Conservation (phyloP, 108 stramenopile species). For the Conticribra guillardii region DNA sequence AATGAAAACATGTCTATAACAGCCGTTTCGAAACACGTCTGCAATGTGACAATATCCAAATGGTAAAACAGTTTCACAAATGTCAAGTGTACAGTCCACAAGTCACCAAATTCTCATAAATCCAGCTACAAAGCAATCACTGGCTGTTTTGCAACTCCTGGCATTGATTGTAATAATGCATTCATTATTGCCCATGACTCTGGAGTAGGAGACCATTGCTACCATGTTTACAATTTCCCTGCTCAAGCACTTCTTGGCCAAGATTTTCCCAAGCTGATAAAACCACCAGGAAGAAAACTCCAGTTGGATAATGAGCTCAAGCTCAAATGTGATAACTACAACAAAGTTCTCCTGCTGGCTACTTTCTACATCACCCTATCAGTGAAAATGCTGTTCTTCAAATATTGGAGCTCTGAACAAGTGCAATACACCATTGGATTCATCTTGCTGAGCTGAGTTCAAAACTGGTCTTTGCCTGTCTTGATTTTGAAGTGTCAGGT, state of each 20-base stretch:
- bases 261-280: background rate
- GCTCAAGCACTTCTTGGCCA: slow-evolving; percentile 15
- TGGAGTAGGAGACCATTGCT: slow-evolving; percentile 29
- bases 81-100: too few species aligned
- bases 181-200: background rate
- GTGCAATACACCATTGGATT: too few species aligned
- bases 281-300: background rate
- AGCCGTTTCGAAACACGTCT: background rate
- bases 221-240: slow-evolving; percentile 7
- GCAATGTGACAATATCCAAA: background rate
- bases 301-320: background rate
- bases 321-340: slow-evolving; percentile 3
- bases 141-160: slow-evolving; percentile 2
- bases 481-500: too few species aligned
- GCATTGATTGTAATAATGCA: background rate
- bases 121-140: slow-evolving; percentile 12
- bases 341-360: background rate
- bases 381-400: too few species aligned
- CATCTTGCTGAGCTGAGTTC: too few species aligned
- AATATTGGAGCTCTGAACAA: too few species aligned
- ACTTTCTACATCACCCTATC: too few species aligned
- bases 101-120: too few species aligned
- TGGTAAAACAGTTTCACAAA: slow-evolving; percentile 1
- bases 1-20: slow-evolving; percentile 4
- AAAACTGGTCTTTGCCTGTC: too few species aligned